A percentile compares a stretch with the other conserved stretches of the same genome.
phyloP scores from a whole-genome alignment of 345 rosid species.

The Aquilaria sinensis region DNA sequence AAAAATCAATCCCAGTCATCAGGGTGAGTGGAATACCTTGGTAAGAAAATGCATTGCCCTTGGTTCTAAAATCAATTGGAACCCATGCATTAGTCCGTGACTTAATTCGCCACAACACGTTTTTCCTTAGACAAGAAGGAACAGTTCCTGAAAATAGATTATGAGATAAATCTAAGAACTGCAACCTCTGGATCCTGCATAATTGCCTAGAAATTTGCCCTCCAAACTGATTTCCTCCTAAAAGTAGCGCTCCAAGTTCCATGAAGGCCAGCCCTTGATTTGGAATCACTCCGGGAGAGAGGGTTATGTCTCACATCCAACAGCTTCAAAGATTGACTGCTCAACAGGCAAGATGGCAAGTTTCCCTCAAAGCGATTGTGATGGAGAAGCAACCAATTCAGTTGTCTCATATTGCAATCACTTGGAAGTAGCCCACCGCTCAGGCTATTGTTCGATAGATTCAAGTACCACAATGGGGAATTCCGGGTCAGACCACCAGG shows the following conservation, averaged over 20 bases:
- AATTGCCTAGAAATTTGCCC: constrained; percentile 4
- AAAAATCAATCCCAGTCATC: constrained; percentile 21
- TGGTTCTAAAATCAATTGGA: constrained; percentile 19
- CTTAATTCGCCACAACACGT: constrained; percentile 9
- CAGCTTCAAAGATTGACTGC: constrained; percentile 4
- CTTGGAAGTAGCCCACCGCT: constrained; percentile 7
- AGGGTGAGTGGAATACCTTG: constrained; percentile 16
- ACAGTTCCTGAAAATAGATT: constrained; percentile 12
- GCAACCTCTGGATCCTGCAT: constrained; percentile 16
- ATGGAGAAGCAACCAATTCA: constrained; percentile 14
- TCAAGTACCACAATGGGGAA: constrained; percentile 15
- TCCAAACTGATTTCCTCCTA: constrained; percentile 7
- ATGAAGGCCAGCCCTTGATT: neutral
- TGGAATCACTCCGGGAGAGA: constrained; percentile 7
- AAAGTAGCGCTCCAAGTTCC: constrained; percentile 14
- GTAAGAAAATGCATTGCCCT: constrained; percentile 11
- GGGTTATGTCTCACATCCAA: constrained; percentile 8
- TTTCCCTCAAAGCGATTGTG: constrained; percentile 9
- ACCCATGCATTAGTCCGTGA: constrained; percentile 11
- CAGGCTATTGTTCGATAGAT: constrained; percentile 20
- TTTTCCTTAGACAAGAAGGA: constrained; percentile 13
- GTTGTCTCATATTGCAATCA: constrained; percentile 8
- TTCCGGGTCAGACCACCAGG: constrained; percentile 11
- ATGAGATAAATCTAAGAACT: constrained; percentile 18
- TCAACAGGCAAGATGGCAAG: constrained; percentile 12